Base-by-base conservation (phyloP, 495 filamentous ascomycete genomes). In the Alectoria sarmentosa region DNA sequence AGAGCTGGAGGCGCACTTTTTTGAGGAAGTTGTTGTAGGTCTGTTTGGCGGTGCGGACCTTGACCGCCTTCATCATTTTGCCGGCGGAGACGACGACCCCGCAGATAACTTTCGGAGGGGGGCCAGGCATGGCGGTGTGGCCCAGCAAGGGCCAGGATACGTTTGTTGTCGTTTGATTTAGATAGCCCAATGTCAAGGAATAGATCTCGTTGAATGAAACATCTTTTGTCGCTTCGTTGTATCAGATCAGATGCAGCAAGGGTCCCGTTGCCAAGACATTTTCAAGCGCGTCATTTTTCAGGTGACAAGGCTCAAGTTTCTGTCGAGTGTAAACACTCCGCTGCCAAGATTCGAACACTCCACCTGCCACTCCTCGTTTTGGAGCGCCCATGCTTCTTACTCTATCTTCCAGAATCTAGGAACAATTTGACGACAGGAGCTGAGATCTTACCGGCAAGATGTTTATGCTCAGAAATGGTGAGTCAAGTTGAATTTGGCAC, bases 391-490 rank as follows among this genome's bases (percentile, higher is more conserved):
- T 34, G 9, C 15, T 34, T 55, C 19, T 55, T 7, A 54, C 52
- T 34, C 30, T 8, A 17, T 10, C 4, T 30, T 3, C 21, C n/a
- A n/a, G 26, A 30, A 2, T 28, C 7, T 13, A 7, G 23, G 7
- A 11, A 32, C 49, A 55, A 14, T 3, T 17, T 55, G 3, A 15
- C 1, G 4, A 34, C 7, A 34, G 52, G 23, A 34, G 52, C 30
- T 55, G 7, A 34, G 52, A 15, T 55, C 52, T 55, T 55, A 30
- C 30, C 28, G 30, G 30, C 32, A 77, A 64, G 19, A 89, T 89
- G 86, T 88, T 88, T 79, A 85, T 89, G 82, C 83, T 89, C 73
- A 79, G 86, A 67, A 88, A 88, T 73, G 84, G 83, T 83, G 78
- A 74, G 80, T 71, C 65, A 66, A 46, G 64, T 66, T 19, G 13